Percentiles rank a stretch among this genome's conserved stretches.
Conservation (phyloP, 83 land plant species). For the Diphasiastrum complanatum region DNA sequence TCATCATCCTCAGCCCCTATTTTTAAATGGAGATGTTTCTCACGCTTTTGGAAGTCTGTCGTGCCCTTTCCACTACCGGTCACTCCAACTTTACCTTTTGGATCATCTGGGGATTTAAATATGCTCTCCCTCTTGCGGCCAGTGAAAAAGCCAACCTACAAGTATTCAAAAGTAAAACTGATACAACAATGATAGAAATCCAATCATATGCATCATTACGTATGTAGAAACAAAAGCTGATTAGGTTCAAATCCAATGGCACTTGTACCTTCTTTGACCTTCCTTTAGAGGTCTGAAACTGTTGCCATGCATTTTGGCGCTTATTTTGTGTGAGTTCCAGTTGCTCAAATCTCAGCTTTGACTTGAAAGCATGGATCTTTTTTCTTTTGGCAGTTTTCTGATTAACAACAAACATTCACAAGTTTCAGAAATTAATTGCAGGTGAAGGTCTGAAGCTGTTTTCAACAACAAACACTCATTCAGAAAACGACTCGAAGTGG, state of each 20-base stretch:
- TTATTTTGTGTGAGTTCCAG: constrained; percentile 88
- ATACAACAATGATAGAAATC: not conserved
- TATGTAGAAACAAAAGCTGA: not conserved
- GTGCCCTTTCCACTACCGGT: constrained; percentile 98
- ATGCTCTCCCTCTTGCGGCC: constrained; percentile 97
- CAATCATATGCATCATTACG: not conserved
- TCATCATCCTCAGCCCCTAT: constrained; percentile 48
- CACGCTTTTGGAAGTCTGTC: constrained; percentile 95
- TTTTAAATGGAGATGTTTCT: constrained; percentile 91
- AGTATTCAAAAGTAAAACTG: no score
- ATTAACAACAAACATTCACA: not conserved
- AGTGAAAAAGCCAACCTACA: constrained; percentile 86
- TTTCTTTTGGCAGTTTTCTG: constrained; percentile 91
- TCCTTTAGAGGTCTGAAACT: constrained; percentile 88
- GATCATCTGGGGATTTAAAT: constrained; percentile 99
- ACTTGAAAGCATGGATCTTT: constrained; percentile 98
- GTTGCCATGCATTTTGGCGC: constrained; percentile 99
- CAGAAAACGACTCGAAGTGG: not conserved
- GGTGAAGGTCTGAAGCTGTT: not conserved
- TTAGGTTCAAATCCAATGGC: no score
- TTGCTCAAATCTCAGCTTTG: constrained; percentile 76
- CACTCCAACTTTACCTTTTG: constrained; percentile 93
- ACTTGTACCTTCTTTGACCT: constrained; percentile 89
- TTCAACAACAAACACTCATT: not conserved
- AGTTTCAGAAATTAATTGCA: not conserved